Conservation (phyloP, 495 filamentous ascomycete species). For the Hypoxylon perforatum region DNA sequence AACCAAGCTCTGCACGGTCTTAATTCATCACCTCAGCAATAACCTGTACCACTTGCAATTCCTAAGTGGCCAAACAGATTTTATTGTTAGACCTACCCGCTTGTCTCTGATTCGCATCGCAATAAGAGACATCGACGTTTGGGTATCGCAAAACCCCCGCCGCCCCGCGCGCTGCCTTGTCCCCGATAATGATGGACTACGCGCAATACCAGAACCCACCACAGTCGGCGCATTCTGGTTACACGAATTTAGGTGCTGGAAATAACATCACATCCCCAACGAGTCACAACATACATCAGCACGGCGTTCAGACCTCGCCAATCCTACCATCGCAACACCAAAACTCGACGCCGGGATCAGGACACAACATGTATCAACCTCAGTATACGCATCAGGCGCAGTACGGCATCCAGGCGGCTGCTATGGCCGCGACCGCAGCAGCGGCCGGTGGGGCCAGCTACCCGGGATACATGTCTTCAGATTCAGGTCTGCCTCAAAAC, state of each 20-base stretch:
- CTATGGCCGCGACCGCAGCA: slow-evolving; percentile 76
- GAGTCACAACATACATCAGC: slow-evolving; percentile 64
- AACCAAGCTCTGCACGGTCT: slow-evolving; percentile 43
- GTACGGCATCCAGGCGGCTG: slow-evolving; percentile 73
- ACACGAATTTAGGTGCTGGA: slow-evolving; percentile 64
- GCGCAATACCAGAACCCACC: slow-evolving; percentile 72
- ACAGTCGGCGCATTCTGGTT: slow-evolving; percentile 66
- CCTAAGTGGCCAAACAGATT: slow-evolving; percentile 37
- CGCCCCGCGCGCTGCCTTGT: slow-evolving; percentile 44
- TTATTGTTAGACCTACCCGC: slow-evolving; percentile 36
- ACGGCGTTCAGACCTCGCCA: slow-evolving; percentile 68
- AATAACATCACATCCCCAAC: slow-evolving; percentile 72
- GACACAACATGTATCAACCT: slow-evolving; percentile 69
- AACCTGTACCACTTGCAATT: slow-evolving; percentile 35
- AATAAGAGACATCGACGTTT: slow-evolving; percentile 34
- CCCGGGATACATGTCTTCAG: slow-evolving; percentile 62
- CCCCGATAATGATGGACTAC: slow-evolving; percentile 74
- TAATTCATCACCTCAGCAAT: slow-evolving; percentile 44
- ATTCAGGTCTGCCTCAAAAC: slow-evolving; percentile 64
- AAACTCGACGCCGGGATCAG: slow-evolving; percentile 62
- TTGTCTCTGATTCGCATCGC: slow-evolving; percentile 44
- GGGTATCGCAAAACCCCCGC: slow-evolving; percentile 45
- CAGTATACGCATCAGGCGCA: slow-evolving; percentile 69
- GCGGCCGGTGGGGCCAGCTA: slow-evolving; percentile 71
- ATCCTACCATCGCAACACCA: slow-evolving; percentile 71